Conservation (phyloP, 73 alveolate species). For the Tetrahymena elliotti region DNA sequence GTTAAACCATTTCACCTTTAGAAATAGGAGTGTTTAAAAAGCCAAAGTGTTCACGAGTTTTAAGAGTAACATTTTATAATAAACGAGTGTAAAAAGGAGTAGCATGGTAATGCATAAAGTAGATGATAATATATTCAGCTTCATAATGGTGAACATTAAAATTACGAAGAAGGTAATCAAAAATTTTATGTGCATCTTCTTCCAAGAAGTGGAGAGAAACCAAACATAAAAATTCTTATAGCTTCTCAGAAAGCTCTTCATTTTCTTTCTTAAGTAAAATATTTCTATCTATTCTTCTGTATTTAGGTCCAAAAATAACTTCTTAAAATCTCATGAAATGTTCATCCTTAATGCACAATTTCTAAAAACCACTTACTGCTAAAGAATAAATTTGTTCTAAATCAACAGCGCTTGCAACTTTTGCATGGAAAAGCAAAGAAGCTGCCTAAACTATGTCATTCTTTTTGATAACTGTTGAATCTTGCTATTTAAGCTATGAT, state of each 20-base stretch:
- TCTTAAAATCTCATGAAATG: background rate
- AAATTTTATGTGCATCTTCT: background rate
- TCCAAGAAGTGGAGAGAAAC: background rate
- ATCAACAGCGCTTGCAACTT: background rate
- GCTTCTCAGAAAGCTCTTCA: background rate
- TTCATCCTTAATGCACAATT: background rate
- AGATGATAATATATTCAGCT: background rate
- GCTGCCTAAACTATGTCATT: background rate
- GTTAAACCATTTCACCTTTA: background rate
- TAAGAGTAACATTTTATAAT: background rate
- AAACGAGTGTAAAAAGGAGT: background rate
- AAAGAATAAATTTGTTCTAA: background rate
- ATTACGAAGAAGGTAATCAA: background rate
- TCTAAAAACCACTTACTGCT: background rate
- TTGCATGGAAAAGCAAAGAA: background rate
- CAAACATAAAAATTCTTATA: background rate
- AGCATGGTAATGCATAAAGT: background rate
- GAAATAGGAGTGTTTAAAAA: background rate
- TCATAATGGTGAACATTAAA: background rate
- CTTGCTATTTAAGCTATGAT: background rate
- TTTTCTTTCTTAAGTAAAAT: background rate
- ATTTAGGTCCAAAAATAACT: background rate
- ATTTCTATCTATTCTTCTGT: background rate
- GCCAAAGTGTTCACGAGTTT: background rate
- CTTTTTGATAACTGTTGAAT: background rate